Percentiles rank a stretch among this genome's conserved stretches.
Conservation (phyloP, 805 yeast species). For the Yarrowia bubula region DNA sequence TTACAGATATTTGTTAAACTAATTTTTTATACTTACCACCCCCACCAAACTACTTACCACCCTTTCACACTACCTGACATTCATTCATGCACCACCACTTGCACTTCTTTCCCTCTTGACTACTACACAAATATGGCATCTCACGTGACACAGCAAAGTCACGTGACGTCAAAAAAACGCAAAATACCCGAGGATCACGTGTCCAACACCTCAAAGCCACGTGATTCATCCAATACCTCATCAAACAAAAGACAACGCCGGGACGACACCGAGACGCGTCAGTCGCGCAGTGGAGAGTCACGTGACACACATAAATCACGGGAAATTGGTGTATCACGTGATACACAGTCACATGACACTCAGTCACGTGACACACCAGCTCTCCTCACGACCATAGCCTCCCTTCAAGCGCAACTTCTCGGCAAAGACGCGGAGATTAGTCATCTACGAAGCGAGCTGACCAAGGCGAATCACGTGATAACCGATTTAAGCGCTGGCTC, state of each 20-base stretch:
- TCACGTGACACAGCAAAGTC: too few species aligned
- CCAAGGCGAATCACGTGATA: background rate
- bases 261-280: background rate
- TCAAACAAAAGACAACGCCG: background rate
- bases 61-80: too few species aligned
- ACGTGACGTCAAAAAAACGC: too few species aligned
- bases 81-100: too few species aligned
- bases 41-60: too few species aligned
- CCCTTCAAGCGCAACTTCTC: background rate
- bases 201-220: background rate
- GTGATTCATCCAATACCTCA: background rate
- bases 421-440: constrained; percentile 8
- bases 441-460: constrained; percentile 7
- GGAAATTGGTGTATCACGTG: background rate
- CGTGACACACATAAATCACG: background rate
- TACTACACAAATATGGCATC: too few species aligned
- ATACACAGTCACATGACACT: background rate
- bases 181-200: background rate
- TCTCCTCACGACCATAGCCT: background rate
- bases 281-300: background rate
- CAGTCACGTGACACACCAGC: background rate
- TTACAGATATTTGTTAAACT: too few species aligned
- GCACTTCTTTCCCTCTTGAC: too few species aligned
- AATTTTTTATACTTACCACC: too few species aligned
- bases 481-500: too few species aligned